Base-by-base conservation (phyloP, 441 rosid species). In the Croton setiger region DNA sequence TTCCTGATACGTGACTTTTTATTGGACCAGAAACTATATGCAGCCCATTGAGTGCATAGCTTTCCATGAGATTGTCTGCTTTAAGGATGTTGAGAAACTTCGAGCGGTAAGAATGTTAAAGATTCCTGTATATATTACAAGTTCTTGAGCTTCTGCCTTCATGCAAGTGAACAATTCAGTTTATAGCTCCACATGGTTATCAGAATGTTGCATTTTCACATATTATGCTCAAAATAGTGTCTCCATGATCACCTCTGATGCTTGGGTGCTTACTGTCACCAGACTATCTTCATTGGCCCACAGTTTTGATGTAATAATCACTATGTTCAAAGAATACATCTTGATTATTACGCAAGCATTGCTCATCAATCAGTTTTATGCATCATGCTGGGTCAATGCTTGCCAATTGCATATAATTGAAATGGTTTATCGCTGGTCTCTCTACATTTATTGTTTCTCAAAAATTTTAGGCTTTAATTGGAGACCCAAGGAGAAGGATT, bases 401-500 rank as follows among this genome's bases (percentile, higher is more conserved):
- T 70, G 41, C 31, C 18, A 37, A 23, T 70, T 69, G 66, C 45
- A 36, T 51, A 51, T 66, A 56, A 63, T 51, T 71, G 37, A 57
- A 55, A 20, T 20, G 37, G 43, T 68, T 69, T 43, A 60, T 43
- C 53, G 15, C 52, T 63, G 44, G 13, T 43, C 41, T 70, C 36
- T 69, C 17, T 68, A 51, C 43, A 31, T 9, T 76, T 72, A 36
- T 39, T 17, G 33, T 58, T 74, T 77, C 60, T 60, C 59, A 63
- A 66, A 75, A 62, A 36, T 64, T 36, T 76, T 57, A 91, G 98
- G 92, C 96, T 79, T 83, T 95, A 73, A 83, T 88, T 75, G 99
- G 99, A 77, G 97, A 95, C 63, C 90, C 96, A 15, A 81, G 98
- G 84, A 83, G 89, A 83, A 82, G 80, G 83, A 83, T 95, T 85